phyloP scores from a whole-genome alignment of 495 filamentous ascomycete species.

The Penicillium fimorum region DNA sequence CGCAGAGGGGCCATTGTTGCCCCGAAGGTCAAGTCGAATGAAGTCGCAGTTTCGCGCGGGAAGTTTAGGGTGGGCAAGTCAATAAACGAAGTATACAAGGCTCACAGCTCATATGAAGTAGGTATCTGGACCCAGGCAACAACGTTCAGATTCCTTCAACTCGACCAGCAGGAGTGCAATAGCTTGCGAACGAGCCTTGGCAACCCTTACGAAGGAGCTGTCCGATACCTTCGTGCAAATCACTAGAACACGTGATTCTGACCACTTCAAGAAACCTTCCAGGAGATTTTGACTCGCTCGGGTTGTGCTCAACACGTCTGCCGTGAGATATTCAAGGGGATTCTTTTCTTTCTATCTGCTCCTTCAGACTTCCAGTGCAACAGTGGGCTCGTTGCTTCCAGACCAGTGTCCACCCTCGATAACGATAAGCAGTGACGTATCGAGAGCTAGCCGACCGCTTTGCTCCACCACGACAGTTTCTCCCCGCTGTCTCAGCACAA shows the following conservation, averaged over 20 bases:
- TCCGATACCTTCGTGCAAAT: not conserved
- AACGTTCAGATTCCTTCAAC: not conserved
- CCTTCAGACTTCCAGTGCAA: not conserved
- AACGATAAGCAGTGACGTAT: conserved; percentile 29
- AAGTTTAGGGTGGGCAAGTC: not conserved
- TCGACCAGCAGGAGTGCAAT: not conserved
- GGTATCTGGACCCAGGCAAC: not conserved
- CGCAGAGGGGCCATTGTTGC: conserved; percentile 42
- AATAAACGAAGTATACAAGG: not conserved
- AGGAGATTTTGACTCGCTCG: not conserved
- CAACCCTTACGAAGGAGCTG: not conserved
- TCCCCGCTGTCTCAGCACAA: conserved; percentile 21
- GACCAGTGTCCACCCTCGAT: conserved; percentile 12
- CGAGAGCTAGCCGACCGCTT: conserved; percentile 19
- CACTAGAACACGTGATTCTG: not conserved
- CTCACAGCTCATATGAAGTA: not conserved
- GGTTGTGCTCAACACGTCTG: not conserved
- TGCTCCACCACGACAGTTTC: conserved; percentile 23
- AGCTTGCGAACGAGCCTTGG: not conserved
- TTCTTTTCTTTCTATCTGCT: not conserved
- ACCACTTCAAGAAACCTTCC: not conserved
- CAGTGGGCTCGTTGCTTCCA: not conserved
- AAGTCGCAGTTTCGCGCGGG: not conserved
- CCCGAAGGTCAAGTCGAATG: not conserved
- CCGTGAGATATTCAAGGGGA: not conserved